phyloP scores from a whole-genome alignment of 306 rosid genomes.

The Morella rubra region DNA sequence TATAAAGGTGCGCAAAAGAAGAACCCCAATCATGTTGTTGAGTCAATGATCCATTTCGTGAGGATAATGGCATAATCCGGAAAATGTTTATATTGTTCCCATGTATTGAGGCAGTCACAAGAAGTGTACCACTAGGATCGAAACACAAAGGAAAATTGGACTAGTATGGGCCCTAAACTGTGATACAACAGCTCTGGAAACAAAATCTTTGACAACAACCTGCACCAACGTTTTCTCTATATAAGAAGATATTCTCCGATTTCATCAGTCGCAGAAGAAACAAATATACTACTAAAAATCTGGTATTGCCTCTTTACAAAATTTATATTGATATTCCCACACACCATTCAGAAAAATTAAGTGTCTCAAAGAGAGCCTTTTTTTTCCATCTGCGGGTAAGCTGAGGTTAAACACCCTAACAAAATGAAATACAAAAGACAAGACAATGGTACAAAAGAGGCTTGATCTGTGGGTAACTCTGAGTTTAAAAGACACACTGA shows the following conservation, averaged over 20 bases:
- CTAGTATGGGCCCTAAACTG: conserved; percentile 90
- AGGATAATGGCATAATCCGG: conserved; percentile 73
- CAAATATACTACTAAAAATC: not conserved
- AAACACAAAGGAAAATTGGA: conserved; percentile 84
- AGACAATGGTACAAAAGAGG: not conserved
- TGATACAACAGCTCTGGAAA: conserved; percentile 68
- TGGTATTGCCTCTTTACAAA: not conserved
- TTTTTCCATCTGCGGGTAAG: not conserved
- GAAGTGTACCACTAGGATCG: conserved; percentile 92
- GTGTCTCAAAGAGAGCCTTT: not conserved
- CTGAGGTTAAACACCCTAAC: not conserved
- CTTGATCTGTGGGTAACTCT: not conserved
- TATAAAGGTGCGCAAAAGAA: conserved; percentile 88
- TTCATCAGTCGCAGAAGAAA: conserved; percentile 7
- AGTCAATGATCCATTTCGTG: conserved; percentile 57
- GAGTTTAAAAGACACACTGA: not conserved
- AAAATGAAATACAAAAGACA: not conserved
- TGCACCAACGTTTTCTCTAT: conserved; percentile 43
- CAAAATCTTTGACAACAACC: conserved; percentile 83
- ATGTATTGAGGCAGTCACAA: conserved; percentile 84
- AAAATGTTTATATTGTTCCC: conserved; percentile 88
- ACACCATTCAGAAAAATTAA: conserved; percentile 3
- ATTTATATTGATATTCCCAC: not conserved
- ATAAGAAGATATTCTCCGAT: not conserved
- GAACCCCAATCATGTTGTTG: conserved; percentile 65